Evolutionary conservation across 1,284 basidiomycete genomes (phyloP).

Genomic region (Neotropicomus parvogracilis): DNA sequence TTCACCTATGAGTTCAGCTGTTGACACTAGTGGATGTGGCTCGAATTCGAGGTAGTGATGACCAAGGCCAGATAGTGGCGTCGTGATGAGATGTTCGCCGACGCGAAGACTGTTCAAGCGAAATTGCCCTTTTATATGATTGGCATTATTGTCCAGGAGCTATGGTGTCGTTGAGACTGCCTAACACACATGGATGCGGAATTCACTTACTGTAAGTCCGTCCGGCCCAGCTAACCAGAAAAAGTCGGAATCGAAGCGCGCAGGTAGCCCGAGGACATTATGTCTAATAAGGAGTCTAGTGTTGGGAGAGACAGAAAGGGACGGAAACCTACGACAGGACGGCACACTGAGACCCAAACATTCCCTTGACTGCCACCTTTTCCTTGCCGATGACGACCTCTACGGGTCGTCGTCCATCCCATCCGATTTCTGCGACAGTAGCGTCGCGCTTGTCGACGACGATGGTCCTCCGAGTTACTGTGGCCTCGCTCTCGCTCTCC

Average conservation of each 20-base stretch:
- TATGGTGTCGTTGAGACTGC: slow-evolving; percentile 23
- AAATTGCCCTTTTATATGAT: slow-evolving; percentile 45
- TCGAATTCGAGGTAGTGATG: slow-evolving; percentile 47
- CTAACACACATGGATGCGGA: background rate
- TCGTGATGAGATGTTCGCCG: slow-evolving; percentile 31
- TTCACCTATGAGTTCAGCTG: slow-evolving; percentile 49
- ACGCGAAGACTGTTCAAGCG: slow-evolving; percentile 43
- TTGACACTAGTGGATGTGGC: slow-evolving; percentile 40
- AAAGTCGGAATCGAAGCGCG: slow-evolving; percentile 52
- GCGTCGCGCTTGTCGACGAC: slow-evolving; percentile 36
- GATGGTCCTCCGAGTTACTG: slow-evolving; percentile 33
- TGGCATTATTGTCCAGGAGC: slow-evolving; percentile 47
- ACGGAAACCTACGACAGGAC: slow-evolving; percentile 42
- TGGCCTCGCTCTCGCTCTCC: slow-evolving; percentile 26
- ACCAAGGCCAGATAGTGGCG: slow-evolving; percentile 42
- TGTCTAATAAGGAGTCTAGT: slow-evolving; percentile 34
- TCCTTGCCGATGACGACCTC: slow-evolving; percentile 43
- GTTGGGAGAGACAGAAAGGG: slow-evolving; percentile 1
- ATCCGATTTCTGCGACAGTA: slow-evolving; percentile 36
- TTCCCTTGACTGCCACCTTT: slow-evolving; percentile 24
- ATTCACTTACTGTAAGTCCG: slow-evolving; percentile 42
- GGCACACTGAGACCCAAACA: slow-evolving; percentile 37
- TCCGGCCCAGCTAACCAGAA: slow-evolving; percentile 51
- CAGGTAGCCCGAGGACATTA: slow-evolving; percentile 51
- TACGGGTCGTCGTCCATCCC: slow-evolving; percentile 48